Base-by-base conservation (phyloP, 2,329 filamentous ascomycete species). In the Alternaria sp. region DNA sequence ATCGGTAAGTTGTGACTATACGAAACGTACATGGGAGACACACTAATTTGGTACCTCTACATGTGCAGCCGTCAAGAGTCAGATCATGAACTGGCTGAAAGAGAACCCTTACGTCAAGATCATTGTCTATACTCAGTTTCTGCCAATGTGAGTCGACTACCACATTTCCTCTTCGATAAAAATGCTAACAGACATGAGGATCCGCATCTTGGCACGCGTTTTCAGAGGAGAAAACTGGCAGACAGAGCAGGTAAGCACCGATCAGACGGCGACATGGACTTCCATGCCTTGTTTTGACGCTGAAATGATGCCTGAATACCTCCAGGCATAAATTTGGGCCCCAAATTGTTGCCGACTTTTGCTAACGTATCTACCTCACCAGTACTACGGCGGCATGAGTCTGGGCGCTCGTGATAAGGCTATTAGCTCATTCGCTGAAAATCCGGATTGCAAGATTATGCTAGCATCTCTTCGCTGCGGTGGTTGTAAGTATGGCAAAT, bases 111-210 rank as follows among this genome's bases (percentile, higher is more conserved):
- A 78, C 0, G 81, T 82, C 41, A 90, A 90, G 73, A 82, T 89
- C 46, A 86, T 86, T 59, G 75, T 90, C 46, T 90, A 88, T 64
- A 86, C 84, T 0, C 86, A 90, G 65, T 90, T 87, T 60, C 73
- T 85, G 2, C 76, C 81, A 3, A 84, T 88, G 66, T 76, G 62
- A 68, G 72, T 63, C 7, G 12, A 10, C 14, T 14, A n/a, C 38
- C 0, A 4, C 6, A 16, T 2, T 3, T 2, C 1, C 5, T 11
- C 10, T 0, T 7, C 1, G 2, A 16, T 34, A 12, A 6, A 48
- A 3, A n/a, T 7, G 2, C 63, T 74, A 36, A 73, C 56, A 11
- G 14, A 43, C 5, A 1, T 12, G 7, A 77, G 74, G 71, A 80
- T 87, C 6, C 70, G 78, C 0, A 84, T 89, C 18, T 67, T 90